Base-by-base conservation (phyloP, 441 rosid genomes). In the Erodium moschatum region DNA sequence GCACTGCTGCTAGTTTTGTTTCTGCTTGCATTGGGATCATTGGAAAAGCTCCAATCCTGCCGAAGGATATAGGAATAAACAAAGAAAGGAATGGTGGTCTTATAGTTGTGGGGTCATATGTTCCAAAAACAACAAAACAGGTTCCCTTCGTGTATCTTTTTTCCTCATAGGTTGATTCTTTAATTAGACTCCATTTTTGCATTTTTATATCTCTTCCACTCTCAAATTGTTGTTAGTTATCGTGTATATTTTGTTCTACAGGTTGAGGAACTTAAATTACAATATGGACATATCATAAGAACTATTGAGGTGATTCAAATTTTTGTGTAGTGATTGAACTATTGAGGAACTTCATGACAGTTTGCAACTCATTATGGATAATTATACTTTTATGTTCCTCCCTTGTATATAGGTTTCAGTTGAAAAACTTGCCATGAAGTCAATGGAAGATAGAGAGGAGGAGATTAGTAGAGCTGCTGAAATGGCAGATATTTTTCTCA, bases 81-180 rank as follows among this genome's bases (percentile, higher is more conserved):
- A 81, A 78, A 77, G 85, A 84, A 70, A 81, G 74, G 70, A 85
- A 69, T 44, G 98, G 97, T 67, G 98, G 87, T 40, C 86, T 93
- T 18, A 85, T 93, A 42, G 89, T 91, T 82, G 97, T 93, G 62
- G 98, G 97, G 42, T 93, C 98, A 64, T 93, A 89, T 85, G 98
- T 93, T 72, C 96, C 98, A 0, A 93, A 93, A 80, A 93, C 97
- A 74, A 93, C 98, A 63, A 86, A 87, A 74, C 98, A 93, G 98
- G 98, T 92, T 42, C 24, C 62, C 48, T 63, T 61, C 64, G 54
- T 27, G 27, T 13, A 2, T 16, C 10, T 33, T 29, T 78, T 40
- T n/a, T 69, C 63, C 9, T 56, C 9, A 20, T 56, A n/a, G 27
- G 62, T 56, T 18, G 62, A 20, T 56, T 18, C 27, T 18, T 56